Evolutionary conservation across 2,329 filamentous ascomycete species (phyloP), one percentile per base, ranked within the genome.

Genomic region (Fusarium ambrosium): DNA sequence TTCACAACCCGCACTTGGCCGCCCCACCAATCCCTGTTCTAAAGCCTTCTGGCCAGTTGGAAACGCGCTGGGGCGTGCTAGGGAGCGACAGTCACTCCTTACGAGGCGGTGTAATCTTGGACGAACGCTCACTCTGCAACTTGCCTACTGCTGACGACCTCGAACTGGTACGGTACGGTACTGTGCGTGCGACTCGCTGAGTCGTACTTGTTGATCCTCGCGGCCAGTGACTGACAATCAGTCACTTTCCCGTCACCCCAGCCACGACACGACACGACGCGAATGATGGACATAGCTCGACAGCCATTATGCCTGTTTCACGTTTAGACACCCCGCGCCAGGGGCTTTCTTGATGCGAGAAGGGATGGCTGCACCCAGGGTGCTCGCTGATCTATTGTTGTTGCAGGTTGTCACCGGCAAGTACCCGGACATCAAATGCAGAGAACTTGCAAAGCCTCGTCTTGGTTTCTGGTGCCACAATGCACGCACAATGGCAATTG

Each of bases 181-280:
- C 34, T 36, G 59, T 62, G 24, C 41, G 58, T 55, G 27, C 51
- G 51, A 62, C 56, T 36, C 60, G 39, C 20, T 55, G 45, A 34
- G 43, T 34, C 53, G 68, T 60, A 51, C 32, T 64, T 66, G 56
- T 59, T 76, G 73, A 73, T 74, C 73, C 45, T 66, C 29, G 27
- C 56, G 64, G 64, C 64, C 73, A 69, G 70, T 71, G 73, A 76
- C 70, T 75, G 73, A 66, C 68, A 71, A 76, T 75, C 73, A 76
- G 70, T 76, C 62, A 75, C 73, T 76, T 76, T 59, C 45, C 45
- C 59, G 71, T 66, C 63, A 58, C 66, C 70, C 62, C 67, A 69
- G 56, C 58, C 58, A 75, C 56, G 59, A 73, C 48, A 39, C 48
- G 70, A 66, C 64, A 53, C 43, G 64, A 62, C 56, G 24, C 56